Conservation (phyloP, 805 yeast species). For the Nakazawaea wickerhamii region DNA sequence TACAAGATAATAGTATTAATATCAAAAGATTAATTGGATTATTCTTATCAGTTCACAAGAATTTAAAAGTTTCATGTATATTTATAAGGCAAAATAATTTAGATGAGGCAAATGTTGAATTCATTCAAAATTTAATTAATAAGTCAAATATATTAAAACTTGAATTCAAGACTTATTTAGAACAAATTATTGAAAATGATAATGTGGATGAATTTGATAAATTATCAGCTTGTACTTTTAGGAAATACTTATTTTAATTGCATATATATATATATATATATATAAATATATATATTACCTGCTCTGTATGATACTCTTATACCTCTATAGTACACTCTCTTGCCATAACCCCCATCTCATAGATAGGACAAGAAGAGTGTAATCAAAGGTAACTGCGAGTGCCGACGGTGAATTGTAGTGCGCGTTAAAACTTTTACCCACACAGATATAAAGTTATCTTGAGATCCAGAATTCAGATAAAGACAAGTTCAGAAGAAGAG, state of each 20-base stretch:
- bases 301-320: no score
- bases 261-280: no score
- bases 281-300: no score
- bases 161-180: conserved; percentile 12
- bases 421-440: no score
- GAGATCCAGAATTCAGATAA: not conserved
- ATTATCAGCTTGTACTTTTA: conserved; percentile 6
- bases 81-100: conserved; percentile 4
- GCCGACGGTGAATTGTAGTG: not conserved
- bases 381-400: no score
- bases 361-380: not conserved
- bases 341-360: not conserved
- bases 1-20: conserved; percentile 10
- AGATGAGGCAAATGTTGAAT: conserved; percentile 6
- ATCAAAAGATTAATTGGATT: conserved; percentile 22
- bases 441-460: not conserved
- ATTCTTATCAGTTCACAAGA: conserved; percentile 37
- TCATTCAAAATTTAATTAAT: conserved; percentile 6
- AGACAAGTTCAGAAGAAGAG: not conserved
- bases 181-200: conserved; percentile 6
- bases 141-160: conserved; percentile 6
- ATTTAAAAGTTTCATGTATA: conserved; percentile 7
- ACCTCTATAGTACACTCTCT: no score
- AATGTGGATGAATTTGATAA: conserved; percentile 4
- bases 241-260: conserved; percentile 6